Conservation (phyloP, 345 rosid species). For the Linum usitatissimum region DNA sequence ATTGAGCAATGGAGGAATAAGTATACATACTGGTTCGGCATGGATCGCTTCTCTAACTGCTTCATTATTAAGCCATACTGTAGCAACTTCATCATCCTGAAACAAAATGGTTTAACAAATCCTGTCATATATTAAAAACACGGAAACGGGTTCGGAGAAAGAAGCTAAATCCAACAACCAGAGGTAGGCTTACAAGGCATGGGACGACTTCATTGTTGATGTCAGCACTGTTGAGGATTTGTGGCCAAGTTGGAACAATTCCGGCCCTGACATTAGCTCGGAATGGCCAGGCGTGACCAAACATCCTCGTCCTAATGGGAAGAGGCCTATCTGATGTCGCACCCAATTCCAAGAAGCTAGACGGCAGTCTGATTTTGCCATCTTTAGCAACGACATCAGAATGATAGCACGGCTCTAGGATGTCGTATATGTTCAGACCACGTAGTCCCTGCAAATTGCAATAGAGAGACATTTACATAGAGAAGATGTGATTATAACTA, state of each 20-base stretch:
- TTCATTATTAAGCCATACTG: constrained; percentile 58
- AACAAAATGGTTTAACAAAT: neutral
- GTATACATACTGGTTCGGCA: constrained; percentile 39
- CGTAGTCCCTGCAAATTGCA: neutral
- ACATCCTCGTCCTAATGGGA: constrained; percentile 25
- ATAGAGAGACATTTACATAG: neutral
- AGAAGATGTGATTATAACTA: neutral
- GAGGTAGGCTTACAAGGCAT: neutral
- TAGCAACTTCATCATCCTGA: constrained; percentile 74
- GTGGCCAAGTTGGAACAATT: constrained; percentile 28
- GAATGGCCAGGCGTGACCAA: constrained; percentile 42
- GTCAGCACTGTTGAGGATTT: constrained; percentile 10
- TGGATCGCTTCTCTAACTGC: constrained; percentile 65
- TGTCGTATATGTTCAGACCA: constrained; percentile 9
- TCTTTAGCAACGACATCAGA: neutral
- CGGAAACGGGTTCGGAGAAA: neutral
- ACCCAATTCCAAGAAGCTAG: constrained; percentile 23
- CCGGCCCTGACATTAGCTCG: constrained; percentile 25
- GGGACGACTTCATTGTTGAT: neutral
- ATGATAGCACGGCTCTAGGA: constrained; percentile 7
- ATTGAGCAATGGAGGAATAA: neutral
- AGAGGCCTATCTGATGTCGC: constrained; percentile 17
- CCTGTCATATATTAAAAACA: neutral
- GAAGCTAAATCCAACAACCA: neutral
- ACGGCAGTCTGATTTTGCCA: constrained; percentile 5